Base-by-base conservation (phyloP, 1,284 basidiomycete genomes). In the Rhizoctonia solani region DNA sequence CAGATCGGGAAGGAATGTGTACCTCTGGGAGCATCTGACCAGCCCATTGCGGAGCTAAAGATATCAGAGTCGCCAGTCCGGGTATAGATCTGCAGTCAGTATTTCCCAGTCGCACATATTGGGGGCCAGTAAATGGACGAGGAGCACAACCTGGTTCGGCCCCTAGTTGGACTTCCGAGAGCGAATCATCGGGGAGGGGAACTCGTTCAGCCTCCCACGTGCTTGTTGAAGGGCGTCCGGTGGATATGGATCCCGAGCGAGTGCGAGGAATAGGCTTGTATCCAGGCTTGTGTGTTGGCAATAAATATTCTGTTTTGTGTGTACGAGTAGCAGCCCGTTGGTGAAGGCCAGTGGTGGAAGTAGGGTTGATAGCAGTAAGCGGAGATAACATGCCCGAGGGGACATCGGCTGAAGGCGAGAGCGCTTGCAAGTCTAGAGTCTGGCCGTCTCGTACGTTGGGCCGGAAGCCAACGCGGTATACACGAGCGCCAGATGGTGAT, bases 21-120 rank as follows among this genome's bases (percentile, higher is more conserved):
- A 75, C 30, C 72, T 42, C 52, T 69, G 23, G 68, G 47, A n/a
- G 61, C 14, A 75, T 72, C 73, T 0, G 75, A 73, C 86, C 87
- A 89, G 11, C 81, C 80, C 86, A 91, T 85, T 34, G 85, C 77
- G 54, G 86, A 83, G 34, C 81, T 81, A 74, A 91, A 90, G 16
- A 85, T 78, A 73, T 91, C 89, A 11, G 80, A 79, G 1, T 72
- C 68, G n/a, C 9, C 66, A 63, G 61, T 71, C 72, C 2, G 63
- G 69, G 46, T 58, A 69, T 47, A 73, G 72, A 54, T 32, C 30
- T 29, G 63, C 32, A 61, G 29, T 61, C 56, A 16, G 56, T 61
- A 25, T 47, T 61, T 5, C 50, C 56, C 29, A 53, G 30, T 50
- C 30, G 68, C 72, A 46, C 68, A 71, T 37, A 74, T 68, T 11